Evolutionary conservation across 2,329 filamentous ascomycete genomes (phyloP).

Genomic region (Thielaviopsis ethacetica): DNA sequence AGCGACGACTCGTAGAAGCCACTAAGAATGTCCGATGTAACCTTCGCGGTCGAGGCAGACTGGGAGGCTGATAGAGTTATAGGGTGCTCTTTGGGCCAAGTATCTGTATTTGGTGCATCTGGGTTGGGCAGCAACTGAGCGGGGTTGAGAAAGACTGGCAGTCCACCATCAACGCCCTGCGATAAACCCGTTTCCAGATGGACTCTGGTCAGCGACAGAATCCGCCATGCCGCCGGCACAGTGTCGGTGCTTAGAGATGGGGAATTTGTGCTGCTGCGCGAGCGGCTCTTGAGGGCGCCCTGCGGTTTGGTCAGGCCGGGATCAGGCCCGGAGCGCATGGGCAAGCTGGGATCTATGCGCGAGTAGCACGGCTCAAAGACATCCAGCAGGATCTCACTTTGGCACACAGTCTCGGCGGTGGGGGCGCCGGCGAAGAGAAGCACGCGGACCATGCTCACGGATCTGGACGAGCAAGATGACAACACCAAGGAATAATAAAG

Average conservation of each 20-base stretch:
- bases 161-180: not conserved
- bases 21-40: not conserved
- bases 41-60: not conserved
- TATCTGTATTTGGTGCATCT: not conserved
- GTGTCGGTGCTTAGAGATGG: not conserved
- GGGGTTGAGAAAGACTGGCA: not conserved
- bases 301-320: not conserved
- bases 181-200: not conserved
- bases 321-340: not conserved
- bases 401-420: not conserved
- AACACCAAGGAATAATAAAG: not conserved
- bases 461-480: not conserved
- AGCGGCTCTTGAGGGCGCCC: not conserved
- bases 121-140: not conserved
- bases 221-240: not conserved
- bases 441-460: not conserved
- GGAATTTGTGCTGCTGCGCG: not conserved
- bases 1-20: conserved; percentile 4
- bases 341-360: not conserved
- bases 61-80: not conserved
- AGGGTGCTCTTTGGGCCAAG: not conserved
- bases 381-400: not conserved
- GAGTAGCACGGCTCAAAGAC: conserved; percentile 3
- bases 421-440: conserved; percentile 19
- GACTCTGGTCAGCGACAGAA: not conserved